A percentile compares a stretch with the other conserved stretches of the same genome.
These are phyloP conservation scores for Colletotrichum godetiae DNA, from an alignment of 2,329 filamentous ascomycete genomes.

Conservation along the genomic window DNA sequence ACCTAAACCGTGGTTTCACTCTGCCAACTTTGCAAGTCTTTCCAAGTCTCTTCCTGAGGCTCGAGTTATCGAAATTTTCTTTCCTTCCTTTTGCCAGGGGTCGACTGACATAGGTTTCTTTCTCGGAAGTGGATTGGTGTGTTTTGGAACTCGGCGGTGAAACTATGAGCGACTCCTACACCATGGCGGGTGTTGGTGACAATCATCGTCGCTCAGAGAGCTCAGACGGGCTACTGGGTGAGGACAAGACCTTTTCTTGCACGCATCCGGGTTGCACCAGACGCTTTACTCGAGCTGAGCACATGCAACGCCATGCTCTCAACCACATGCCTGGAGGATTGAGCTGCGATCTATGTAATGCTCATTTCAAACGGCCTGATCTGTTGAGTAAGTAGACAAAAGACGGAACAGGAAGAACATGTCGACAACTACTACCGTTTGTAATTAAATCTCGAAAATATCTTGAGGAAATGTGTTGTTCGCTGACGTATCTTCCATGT, in stretches of 20 bases:
- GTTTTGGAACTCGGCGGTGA: not conserved
- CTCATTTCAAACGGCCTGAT: slow-evolving; percentile 71
- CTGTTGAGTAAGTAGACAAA: slow-evolving; percentile 46
- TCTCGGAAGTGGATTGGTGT: slow-evolving; percentile 11
- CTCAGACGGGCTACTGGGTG: slow-evolving; percentile 13
- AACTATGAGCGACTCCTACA: not conserved
- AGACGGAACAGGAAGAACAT: not conserved
- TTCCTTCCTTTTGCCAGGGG: not conserved
- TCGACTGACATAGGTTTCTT: not conserved
- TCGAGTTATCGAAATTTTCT: not conserved
- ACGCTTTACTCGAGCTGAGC: slow-evolving; percentile 67
- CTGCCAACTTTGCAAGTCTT: not conserved
- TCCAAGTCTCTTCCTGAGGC: not conserved
- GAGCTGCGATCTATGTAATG: slow-evolving; percentile 68
- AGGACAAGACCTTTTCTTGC: slow-evolving; percentile 45
- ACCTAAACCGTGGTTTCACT: not conserved
- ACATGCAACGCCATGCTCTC: slow-evolving; percentile 67
- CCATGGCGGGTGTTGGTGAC: not conserved
- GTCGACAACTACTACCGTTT: not conserved
- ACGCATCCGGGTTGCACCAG: slow-evolving; percentile 59
- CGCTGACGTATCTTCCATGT: not conserved
- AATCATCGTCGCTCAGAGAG: slow-evolving; percentile 21
- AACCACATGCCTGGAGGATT: slow-evolving; percentile 66
- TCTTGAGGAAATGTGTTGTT: not conserved
- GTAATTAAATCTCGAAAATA: not conserved